Evolutionary conservation across 176 grass and related monocot species (phyloP).

Genomic region (Phyllostachys edulis): DNA sequence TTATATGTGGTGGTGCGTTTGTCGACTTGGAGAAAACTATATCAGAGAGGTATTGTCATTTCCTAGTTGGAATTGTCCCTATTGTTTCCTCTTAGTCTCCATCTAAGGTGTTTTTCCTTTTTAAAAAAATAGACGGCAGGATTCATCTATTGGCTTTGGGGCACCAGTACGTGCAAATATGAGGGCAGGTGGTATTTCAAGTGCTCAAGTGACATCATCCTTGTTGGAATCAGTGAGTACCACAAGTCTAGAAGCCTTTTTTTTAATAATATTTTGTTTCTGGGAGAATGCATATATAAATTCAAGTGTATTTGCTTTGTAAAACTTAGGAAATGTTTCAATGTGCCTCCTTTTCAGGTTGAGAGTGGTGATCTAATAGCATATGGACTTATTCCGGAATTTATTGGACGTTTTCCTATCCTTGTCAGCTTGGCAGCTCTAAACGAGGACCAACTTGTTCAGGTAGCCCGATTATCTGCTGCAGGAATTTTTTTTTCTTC

Average conservation of each 20-base stretch:
- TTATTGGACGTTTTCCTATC: constrained; percentile 97
- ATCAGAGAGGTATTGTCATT: constrained; percentile 67
- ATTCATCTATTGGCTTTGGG: constrained; percentile 97
- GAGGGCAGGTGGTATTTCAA: constrained; percentile 71
- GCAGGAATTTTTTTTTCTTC: neutral
- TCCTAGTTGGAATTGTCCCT: constrained; percentile 8
- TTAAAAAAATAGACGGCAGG: constrained; percentile 59
- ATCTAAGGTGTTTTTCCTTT: constrained; percentile 8
- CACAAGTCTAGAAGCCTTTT: neutral
- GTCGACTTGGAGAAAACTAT: constrained; percentile 95
- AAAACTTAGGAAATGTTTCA: constrained; percentile 13
- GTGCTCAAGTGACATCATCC: constrained; percentile 83
- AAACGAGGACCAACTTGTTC: constrained; percentile 90
- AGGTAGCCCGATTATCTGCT: constrained; percentile 40
- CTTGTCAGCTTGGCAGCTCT: constrained; percentile 85
- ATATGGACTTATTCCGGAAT: constrained; percentile 96
- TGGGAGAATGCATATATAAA: neutral
- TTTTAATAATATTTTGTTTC: constrained; percentile 20
- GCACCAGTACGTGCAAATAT: constrained; percentile 87
- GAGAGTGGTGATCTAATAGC: constrained; percentile 97
- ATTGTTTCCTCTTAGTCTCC: constrained; percentile 19
- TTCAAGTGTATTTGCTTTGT: constrained; percentile 5
- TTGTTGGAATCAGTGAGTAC: constrained; percentile 85
- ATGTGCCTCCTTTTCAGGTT: constrained; percentile 54
- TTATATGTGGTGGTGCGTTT: constrained; percentile 96